phyloP scores from a whole-genome alignment of 2,329 filamentous ascomycete genomes.

The Clonostachys rhizophaga region DNA sequence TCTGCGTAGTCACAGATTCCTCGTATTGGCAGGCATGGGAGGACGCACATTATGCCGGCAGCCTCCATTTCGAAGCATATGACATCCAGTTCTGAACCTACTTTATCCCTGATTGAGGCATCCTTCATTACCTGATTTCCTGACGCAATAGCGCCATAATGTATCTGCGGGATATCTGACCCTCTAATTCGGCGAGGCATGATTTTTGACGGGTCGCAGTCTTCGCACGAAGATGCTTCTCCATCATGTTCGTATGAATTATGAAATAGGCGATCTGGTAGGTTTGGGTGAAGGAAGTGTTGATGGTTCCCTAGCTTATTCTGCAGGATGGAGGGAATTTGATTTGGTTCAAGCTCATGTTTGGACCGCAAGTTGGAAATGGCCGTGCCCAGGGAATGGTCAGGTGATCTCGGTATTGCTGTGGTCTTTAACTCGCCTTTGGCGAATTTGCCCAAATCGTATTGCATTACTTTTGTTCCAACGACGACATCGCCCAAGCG shows the following conservation, averaged over 20 bases:
- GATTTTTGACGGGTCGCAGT: constrained; percentile 1
- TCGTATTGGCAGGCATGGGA: constrained; percentile 23
- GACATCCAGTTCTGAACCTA: constrained; percentile 4
- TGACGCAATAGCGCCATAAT: constrained; percentile 15
- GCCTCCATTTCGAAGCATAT: constrained; percentile 20
- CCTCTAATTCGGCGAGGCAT: neutral
- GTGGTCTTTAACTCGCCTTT: neutral
- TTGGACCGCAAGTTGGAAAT: neutral
- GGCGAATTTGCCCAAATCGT: constrained; percentile 9
- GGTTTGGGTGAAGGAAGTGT: constrained; percentile 8
- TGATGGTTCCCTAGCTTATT: neutral
- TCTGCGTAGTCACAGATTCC: constrained; percentile 32
- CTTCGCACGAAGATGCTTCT: neutral
- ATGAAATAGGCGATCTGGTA: neutral
- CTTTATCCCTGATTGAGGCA: constrained; percentile 20
- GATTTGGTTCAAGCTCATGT: neutral
- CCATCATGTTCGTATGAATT: neutral
- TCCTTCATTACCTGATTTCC: constrained; percentile 25
- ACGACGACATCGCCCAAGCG: constrained; percentile 13
- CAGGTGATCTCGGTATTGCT: neutral
- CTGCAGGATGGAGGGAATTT: neutral
- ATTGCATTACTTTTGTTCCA: constrained; percentile 11
- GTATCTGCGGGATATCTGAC: constrained; percentile 2
- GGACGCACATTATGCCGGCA: constrained; percentile 12
- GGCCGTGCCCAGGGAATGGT: constrained; percentile 3